Conservation (phyloP, 2,329 filamentous ascomycete genomes). For the Venturia nashicola region DNA sequence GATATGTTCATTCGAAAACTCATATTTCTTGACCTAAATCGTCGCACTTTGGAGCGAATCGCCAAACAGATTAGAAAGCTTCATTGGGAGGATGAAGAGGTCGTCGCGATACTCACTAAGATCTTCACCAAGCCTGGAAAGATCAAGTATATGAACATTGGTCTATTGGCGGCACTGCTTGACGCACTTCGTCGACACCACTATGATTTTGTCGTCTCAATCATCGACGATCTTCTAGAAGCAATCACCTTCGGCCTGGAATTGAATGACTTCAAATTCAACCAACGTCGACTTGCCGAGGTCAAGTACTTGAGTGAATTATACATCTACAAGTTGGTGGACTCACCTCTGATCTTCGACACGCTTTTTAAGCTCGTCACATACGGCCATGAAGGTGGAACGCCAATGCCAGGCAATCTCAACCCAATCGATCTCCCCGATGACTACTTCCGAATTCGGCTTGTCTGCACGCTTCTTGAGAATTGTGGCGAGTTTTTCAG, state of each 20-base stretch:
- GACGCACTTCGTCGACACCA: slow-evolving; percentile 87
- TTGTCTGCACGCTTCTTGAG: slow-evolving; percentile 81
- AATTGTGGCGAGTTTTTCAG: slow-evolving; percentile 96
- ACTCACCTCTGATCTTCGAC: slow-evolving; percentile 91
- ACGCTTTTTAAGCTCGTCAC: slow-evolving; percentile 89
- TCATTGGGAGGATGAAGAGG: slow-evolving; percentile 91
- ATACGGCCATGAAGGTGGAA: slow-evolving; percentile 75
- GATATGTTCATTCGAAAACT: slow-evolving; percentile 89
- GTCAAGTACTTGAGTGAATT: slow-evolving; percentile 94
- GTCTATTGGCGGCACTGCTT: slow-evolving; percentile 80
- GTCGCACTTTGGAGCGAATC: slow-evolving; percentile 85
- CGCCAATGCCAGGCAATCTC: slow-evolving; percentile 63
- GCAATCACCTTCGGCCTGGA: slow-evolving; percentile 80
- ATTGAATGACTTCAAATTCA: slow-evolving; percentile 94
- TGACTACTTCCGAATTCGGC: slow-evolving; percentile 89
- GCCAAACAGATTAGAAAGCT: slow-evolving; percentile 89
- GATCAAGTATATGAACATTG: slow-evolving; percentile 94
- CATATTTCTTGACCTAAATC: slow-evolving; percentile 86
- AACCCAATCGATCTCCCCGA: slow-evolving; percentile 78
- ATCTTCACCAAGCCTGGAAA: slow-evolving; percentile 94
- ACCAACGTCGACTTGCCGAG: slow-evolving; percentile 86
- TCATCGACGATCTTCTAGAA: slow-evolving; percentile 86
- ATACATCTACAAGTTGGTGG: slow-evolving; percentile 95
- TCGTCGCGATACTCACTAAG: slow-evolving; percentile 56
- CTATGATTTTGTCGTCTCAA: slow-evolving; percentile 75